A percentile compares a stretch with the other conserved stretches of the same genome.
phyloP scores from a whole-genome alignment of 352 stramenopile genomes.

The Phytophthora podocarpi region DNA sequence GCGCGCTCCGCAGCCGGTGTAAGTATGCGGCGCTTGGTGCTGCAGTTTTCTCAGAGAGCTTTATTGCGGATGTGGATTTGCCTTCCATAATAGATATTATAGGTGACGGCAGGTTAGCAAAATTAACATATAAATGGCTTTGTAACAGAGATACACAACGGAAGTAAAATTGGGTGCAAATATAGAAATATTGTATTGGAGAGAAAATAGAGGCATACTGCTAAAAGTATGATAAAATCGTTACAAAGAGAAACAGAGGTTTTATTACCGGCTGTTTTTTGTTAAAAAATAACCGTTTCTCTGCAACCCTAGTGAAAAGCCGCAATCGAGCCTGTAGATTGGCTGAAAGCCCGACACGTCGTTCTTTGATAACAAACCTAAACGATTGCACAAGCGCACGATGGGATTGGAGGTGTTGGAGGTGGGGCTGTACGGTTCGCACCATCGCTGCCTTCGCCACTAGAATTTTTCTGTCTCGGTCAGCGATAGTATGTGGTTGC shows the following conservation, averaged over 20 bases:
- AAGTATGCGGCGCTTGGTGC: constrained; percentile 24
- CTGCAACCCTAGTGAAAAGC: constrained; percentile 19
- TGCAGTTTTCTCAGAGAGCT: neutral
- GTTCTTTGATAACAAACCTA: constrained; percentile 12
- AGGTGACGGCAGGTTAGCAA: neutral
- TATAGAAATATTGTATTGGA: no score
- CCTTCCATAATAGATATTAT: neutral
- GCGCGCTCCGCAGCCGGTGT: constrained; percentile 4
- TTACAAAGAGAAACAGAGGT: no score
- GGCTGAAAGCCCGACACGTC: constrained; percentile 11
- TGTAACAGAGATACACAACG: no score
- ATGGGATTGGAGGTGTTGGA: neutral
- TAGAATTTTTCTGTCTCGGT: constrained; percentile 17
- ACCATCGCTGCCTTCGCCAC: constrained; percentile 2
- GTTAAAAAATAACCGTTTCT: constrained; percentile 5
- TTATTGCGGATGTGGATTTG: neutral
- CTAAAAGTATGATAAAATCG: no score
- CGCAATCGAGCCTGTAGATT: constrained; percentile 9
- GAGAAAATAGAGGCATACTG: no score
- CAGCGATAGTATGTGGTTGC: neutral
- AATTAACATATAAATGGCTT: neutral
- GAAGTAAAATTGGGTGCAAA: no score
- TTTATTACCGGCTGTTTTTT: neutral
- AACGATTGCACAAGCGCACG: constrained; percentile 17
- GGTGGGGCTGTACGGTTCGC: no score